Evolutionary conservation across 1,284 basidiomycete species (phyloP), one percentile per base, ranked within the genome.

Genomic region (Schizopora paradoxa): DNA sequence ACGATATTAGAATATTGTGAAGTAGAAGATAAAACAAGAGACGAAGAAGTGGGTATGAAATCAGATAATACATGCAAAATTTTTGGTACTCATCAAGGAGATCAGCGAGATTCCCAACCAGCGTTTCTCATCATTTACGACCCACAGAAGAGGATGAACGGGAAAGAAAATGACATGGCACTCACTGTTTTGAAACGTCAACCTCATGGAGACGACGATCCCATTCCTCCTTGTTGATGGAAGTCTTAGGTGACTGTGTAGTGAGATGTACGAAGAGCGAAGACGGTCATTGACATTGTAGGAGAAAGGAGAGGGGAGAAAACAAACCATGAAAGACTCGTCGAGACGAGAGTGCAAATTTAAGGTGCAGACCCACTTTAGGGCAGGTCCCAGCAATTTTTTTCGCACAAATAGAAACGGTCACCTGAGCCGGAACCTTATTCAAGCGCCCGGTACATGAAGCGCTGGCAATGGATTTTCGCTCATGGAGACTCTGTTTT

Each of bases 91-190:
- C 70, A 79, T 82, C 79, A 66, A 49, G 57, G 59, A 49, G 54
- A 66, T 89, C 86, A 78, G 86, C 84, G 87, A 89, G 87, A 90
- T 90, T 90, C 87, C 87, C 87, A 89, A n/a, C 70, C 80, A 57
- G 63, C 64, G 46, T 74, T 65, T 67, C 63, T 83, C 79, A 79
- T 87, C 85, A 60, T 66, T 59, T 47, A 52, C 35, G 33, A 43
- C 48, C 52, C 33, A 31, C 37, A 34, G 33, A 50, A 44, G 41
- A n/a, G n/a, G 49, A 47, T 33, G 48, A 45, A 48, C 22, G 43
- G 39, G 47, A 47, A 52, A 27, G 27, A 33, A 28, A 31, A 28
- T 8, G 41, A 22, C 23, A 19, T 18, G 39, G 48, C 2, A 78
- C 84, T 79, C 74, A 88, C 86, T 78, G 66, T 70, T 87, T 88